Evolutionary conservation across 2,329 filamentous ascomycete genomes (phyloP), one percentile per base, ranked within the genome.

Genomic region (Aspergillus sp.): DNA sequence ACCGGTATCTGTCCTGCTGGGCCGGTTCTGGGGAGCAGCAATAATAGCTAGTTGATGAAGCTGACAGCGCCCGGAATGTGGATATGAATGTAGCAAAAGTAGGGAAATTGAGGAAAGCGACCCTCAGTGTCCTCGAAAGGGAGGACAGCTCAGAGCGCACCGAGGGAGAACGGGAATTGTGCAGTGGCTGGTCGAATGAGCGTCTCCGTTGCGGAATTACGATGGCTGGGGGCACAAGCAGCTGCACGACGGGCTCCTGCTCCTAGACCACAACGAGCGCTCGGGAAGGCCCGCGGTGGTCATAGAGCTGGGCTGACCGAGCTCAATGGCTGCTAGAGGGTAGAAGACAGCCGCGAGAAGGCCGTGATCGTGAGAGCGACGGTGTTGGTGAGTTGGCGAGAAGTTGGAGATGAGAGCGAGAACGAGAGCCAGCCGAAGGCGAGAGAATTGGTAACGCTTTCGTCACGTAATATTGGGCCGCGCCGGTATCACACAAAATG

Each of bases 201-300:
- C 51, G 54, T 58, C 57, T 46, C 40, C 31, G 50, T 50, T 31
- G 60, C 59, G 67, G 70, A 76, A 76, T 70, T 74, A 59, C 58
- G 73, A 76, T 73, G 74, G 74, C 74, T 76, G 74, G 74, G 70
- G 55, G 27, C 48, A 52, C 56, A 55, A 50, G 58, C 41, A 56
- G 58, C 55, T 58, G 54, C 58, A 55, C 53, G 49, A 46, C 47
- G 47, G 50, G 51, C 57, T 56, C 56, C 53, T 62, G 59, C 53
- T 58, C 47, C 51, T 59, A 60, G 64, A 66, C 64, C 64, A 58
- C 63, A 61, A 64, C 64, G 61, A 65, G 61, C 61, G 55, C 54
- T 53, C n/a, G 33, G 39, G 52, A 25, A 55, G 46, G 58, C 60
- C 57, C 62, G 62, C 49, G 49, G 63, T 58, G 51, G 63, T 65